Evolutionary conservation across 2,329 filamentous ascomycete genomes (phyloP).

Genomic region (Phialemoniopsis sp.): DNA sequence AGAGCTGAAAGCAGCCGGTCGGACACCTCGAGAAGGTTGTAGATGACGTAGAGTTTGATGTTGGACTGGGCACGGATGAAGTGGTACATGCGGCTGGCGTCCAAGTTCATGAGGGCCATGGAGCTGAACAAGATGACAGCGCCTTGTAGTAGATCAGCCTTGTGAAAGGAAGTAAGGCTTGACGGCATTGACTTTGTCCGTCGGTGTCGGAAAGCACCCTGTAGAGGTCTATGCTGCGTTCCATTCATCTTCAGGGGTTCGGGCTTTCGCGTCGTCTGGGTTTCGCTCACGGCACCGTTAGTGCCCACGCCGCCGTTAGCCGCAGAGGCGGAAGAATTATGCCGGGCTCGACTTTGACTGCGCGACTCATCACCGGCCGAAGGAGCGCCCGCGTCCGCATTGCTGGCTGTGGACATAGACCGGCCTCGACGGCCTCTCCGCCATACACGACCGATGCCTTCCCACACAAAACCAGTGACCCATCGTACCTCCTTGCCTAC

Average conservation of each 20-base stretch:
- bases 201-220: conserved; percentile 53
- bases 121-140: conserved; percentile 84
- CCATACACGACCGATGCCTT: conserved; percentile 78
- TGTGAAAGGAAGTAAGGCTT: conserved; percentile 79
- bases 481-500: conserved; percentile 68
- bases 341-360: conserved; percentile 25
- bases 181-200: conserved; percentile 84
- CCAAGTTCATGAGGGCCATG: conserved; percentile 79
- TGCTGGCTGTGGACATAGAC: conserved; percentile 18
- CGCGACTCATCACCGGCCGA: conserved; percentile 33
- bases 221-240: conserved; percentile 20
- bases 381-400: conserved; percentile 15
- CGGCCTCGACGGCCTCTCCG: conserved; percentile 47
- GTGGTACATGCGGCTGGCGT: conserved; percentile 97
- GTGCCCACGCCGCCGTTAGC: neutral
- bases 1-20: conserved; percentile 87
- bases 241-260: conserved; percentile 3
- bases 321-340: conserved; percentile 1
- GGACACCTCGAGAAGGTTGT: conserved; percentile 91
- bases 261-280: neutral
- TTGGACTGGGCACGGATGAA: conserved; percentile 93
- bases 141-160: conserved; percentile 91
- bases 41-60: conserved; percentile 98
- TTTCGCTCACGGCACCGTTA: no score
- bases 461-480: conserved; percentile 72